Percentiles rank a stretch among this genome's conserved stretches.
Conservation (phyloP, 75 land plant genomes). For the Larix kaempferi region DNA sequence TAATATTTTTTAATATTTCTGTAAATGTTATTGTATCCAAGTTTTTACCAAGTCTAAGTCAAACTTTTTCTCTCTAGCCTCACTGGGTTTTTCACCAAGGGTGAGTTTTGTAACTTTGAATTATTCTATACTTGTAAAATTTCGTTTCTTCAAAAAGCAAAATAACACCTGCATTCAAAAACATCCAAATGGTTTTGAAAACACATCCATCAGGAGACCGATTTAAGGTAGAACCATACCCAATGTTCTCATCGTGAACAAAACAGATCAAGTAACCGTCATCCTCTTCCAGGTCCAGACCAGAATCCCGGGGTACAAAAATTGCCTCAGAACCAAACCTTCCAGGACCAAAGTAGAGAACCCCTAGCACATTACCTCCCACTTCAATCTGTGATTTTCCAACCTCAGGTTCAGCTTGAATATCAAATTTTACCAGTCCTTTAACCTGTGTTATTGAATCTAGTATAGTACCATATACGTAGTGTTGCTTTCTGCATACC, state of each 20-base stretch:
- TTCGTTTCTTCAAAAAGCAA: too few relatives aligned
- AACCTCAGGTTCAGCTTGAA: conserved; percentile 61
- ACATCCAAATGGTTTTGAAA: too few relatives aligned
- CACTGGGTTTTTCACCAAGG: too few relatives aligned
- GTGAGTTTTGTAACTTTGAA: too few relatives aligned
- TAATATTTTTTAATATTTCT: too few relatives aligned
- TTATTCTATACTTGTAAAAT: too few relatives aligned
- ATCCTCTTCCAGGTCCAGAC: conserved; percentile 68
- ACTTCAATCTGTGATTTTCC: conserved; percentile 58
- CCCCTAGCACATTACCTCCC: conserved; percentile 72
- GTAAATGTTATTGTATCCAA: too few relatives aligned
- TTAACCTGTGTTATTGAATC: conserved; percentile 56
- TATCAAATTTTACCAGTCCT: conserved; percentile 80
- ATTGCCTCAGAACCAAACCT: conserved; percentile 85
- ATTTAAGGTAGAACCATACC: conserved; percentile 39
- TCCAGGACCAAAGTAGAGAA: conserved; percentile 68
- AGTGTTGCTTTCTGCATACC: conserved; percentile 66
- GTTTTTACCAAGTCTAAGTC: too few relatives aligned
- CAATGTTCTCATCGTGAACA: conserved; percentile 78
- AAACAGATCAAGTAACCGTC: conserved; percentile 93
- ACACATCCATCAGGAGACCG: neutral
- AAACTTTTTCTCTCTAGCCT: too few relatives aligned
- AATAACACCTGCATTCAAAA: too few relatives aligned
- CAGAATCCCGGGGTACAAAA: conserved; percentile 73
- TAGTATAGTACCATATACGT: conserved; percentile 64